A percentile compares a stretch with the other conserved stretches of the same genome.
These are phyloP conservation scores for Kodamaea arcana DNA, from an alignment of 1,139 yeast species.

Conservation along the genomic window DNA sequence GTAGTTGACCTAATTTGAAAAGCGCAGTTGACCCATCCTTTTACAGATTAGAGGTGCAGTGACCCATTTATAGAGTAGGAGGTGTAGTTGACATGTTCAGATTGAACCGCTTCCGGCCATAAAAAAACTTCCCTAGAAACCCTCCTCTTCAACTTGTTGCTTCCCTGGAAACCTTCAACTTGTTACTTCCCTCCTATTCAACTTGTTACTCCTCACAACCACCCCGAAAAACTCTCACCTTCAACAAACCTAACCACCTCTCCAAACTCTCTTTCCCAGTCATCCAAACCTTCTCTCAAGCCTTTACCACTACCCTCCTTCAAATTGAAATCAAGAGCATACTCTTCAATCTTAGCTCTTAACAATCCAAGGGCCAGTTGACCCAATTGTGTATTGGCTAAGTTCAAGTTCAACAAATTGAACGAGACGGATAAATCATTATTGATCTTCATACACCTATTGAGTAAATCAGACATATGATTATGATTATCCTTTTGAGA, in stretches of 20 bases:
- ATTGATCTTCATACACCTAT: slow-evolving; percentile 32
- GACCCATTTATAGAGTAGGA: no score
- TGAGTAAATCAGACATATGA: slow-evolving; percentile 21
- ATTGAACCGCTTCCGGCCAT: no score
- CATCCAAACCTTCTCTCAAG: slow-evolving; percentile 13
- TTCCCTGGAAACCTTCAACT: no score
- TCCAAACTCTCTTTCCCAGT: slow-evolving; percentile 30
- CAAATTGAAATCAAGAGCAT: slow-evolving; percentile 24
- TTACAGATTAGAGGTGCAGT: no score
- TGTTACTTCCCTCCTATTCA: no score
- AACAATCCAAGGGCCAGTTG: slow-evolving; percentile 20
- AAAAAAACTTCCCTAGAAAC: no score
- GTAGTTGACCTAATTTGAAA: no score
- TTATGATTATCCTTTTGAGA: slow-evolving; percentile 14
- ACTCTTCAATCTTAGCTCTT: slow-evolving; percentile 23
- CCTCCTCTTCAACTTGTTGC: no score
- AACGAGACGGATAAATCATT: slow-evolving; percentile 36
- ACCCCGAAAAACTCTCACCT: slow-evolving; percentile 34
- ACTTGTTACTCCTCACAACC: no score
- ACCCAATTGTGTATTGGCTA: slow-evolving; percentile 21
- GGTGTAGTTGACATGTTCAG: no score
- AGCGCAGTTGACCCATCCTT: no score
- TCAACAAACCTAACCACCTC: slow-evolving; percentile 29
- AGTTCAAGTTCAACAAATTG: slow-evolving; percentile 30
- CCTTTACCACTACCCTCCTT: background rate